Base-by-base conservation (phyloP, 495 filamentous ascomycete species). In the Tetracladium setigerum region DNA sequence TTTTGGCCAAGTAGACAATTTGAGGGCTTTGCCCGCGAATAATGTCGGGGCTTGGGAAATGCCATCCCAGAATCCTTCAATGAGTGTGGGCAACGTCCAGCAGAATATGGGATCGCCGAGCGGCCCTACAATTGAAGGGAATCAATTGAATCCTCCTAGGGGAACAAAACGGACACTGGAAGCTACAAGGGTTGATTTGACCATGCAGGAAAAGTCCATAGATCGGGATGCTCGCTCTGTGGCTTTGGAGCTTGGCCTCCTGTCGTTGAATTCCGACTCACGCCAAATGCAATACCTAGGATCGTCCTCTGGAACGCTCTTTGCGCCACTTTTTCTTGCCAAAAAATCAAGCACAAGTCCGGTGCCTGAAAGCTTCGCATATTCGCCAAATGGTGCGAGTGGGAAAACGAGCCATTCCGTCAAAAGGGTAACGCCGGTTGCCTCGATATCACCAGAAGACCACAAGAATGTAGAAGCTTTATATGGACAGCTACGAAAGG, bases 171-270 rank as follows among this genome's bases (percentile, higher is more conserved):
- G 14, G 8, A 11, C 11, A n/a, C 5, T 15, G 13, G 16, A 32
- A 14, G 27, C 27, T 3, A 11, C 14, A 16, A 3, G 18, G 10
- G 11, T n/a, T 12, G 22, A 22, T 30, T 9, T n/a, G 3, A 13
- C 41, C 19, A 44, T n/a, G 14, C 19, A 12, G 18, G 18, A 30
- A 11, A 6, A 19, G 14, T 44, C 41, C 18, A 14, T 44, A 3
- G 41, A 44, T 9, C 41, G 18, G 18, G 41, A 44, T 32, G 16
- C 41, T 44, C 41, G 41, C 13, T 44, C 41, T 14, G 22, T 44
- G 5, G 18, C 41, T 9, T 32, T 44, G 41, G 22, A 44, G 13
- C 41, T 44, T 16, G 41, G 41, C 4, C 18, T 30, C 4, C n/a
- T 44, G 4, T 44, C 41, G 10, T 30, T 30, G 3, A 32, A 44